Percentiles rank a stretch among this genome's conserved stretches.
These are phyloP conservation scores for Cucumis melo DNA, from an alignment of 306 rosid genomes.

Conservation along the genomic window DNA sequence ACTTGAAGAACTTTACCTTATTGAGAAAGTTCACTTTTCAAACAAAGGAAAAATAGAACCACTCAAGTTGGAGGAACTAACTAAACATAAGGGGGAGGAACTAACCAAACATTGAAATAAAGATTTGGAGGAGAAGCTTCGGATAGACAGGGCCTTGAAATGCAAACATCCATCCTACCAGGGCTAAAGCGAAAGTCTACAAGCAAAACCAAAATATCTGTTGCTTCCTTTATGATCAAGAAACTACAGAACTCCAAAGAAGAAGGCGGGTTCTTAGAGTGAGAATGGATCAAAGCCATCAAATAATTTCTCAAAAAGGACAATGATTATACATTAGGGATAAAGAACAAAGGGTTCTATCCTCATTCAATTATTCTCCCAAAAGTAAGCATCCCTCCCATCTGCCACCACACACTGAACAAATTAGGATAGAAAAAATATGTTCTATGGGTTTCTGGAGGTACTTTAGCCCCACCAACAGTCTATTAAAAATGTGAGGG, in stretches of 20 bases:
- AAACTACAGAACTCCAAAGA: too few relatives aligned
- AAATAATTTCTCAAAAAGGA: too few relatives aligned
- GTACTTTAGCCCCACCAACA: too few relatives aligned
- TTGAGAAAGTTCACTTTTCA: background rate
- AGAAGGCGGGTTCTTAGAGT: background rate
- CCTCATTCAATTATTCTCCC: too few relatives aligned
- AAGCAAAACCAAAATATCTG: background rate
- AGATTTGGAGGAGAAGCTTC: background rate
- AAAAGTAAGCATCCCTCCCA: too few relatives aligned
- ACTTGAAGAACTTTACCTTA: background rate
- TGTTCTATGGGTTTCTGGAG: too few relatives aligned
- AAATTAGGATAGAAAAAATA: too few relatives aligned
- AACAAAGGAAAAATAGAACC: background rate
- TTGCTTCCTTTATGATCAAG: too few relatives aligned
- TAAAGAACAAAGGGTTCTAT: too few relatives aligned
- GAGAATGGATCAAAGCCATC: background rate
- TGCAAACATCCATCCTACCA: background rate
- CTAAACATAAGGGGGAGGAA: background rate
- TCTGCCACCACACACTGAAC: too few relatives aligned
- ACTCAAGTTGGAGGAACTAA: background rate
- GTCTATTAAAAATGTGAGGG: too few relatives aligned
- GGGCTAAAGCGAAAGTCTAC: background rate
- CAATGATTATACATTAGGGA: too few relatives aligned
- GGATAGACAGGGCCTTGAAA: background rate
- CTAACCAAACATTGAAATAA: background rate